These are phyloP conservation scores for Azolla pinnata DNA, from an alignment of 75 land plant species.

Conservation along the genomic window DNA sequence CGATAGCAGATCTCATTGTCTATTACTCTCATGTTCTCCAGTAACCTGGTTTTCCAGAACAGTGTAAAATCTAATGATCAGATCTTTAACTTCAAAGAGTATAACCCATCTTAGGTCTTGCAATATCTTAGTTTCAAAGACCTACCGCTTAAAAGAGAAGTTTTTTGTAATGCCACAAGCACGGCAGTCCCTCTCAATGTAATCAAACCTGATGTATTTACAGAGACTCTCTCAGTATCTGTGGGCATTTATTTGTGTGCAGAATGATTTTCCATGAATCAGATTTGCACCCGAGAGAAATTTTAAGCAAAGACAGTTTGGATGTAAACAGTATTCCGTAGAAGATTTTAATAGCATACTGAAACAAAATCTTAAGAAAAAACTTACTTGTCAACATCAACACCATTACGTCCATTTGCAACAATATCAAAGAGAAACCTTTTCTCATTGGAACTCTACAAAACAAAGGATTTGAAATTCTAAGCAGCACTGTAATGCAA, in stretches of 20 bases:
- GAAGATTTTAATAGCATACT: not conserved
- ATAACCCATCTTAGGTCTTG: too few relatives aligned
- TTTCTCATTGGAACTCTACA: slow-evolving; percentile 35
- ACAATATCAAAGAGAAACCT: slow-evolving; percentile 89
- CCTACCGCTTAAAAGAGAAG: slow-evolving; percentile 57
- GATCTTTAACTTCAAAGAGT: too few relatives aligned
- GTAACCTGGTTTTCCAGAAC: too few relatives aligned
- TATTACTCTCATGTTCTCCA: slow-evolving; percentile 82
- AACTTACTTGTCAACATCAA: slow-evolving; percentile 95
- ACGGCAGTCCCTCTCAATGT: slow-evolving; percentile 76
- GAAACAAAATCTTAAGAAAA: not conserved
- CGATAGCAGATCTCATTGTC: slow-evolving; percentile 90
- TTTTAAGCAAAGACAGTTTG: too few relatives aligned
- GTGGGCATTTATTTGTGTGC: not conserved
- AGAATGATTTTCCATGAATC: too few relatives aligned
- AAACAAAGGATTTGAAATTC: too few relatives aligned
- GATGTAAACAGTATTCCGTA: too few relatives aligned
- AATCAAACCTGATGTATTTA: slow-evolving; percentile 64
- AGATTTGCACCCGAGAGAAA: too few relatives aligned
- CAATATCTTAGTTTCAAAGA: too few relatives aligned
- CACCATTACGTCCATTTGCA: slow-evolving; percentile 97
- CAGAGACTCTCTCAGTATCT: not conserved
- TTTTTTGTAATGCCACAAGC: slow-evolving; percentile 84
- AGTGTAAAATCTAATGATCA: too few relatives aligned
- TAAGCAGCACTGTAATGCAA: too few relatives aligned